These are phyloP conservation scores for Rhododendron simsii DNA, from an alignment of 148 eudicot genomes.

Conservation along the genomic window DNA sequence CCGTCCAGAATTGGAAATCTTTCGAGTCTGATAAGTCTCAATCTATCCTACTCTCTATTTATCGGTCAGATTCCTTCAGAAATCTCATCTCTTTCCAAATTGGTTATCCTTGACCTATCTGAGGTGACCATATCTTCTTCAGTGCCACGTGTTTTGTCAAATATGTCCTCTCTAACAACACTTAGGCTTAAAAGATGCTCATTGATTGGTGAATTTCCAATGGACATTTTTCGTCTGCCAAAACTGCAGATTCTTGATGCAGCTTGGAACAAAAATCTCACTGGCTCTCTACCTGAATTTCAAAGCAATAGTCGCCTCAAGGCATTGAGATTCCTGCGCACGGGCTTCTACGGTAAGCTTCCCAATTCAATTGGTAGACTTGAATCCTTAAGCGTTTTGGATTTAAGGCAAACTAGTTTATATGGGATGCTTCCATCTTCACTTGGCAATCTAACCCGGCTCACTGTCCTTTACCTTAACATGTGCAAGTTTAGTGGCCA, in stretches of 20 bases:
- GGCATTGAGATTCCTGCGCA: no score
- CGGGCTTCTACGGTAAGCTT: background rate
- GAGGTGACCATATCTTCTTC: no score
- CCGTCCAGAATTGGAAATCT: slow-evolving; percentile 22
- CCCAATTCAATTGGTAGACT: slow-evolving; percentile 19
- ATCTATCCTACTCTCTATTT: slow-evolving; percentile 10
- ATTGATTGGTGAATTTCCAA: background rate
- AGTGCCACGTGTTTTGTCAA: no score
- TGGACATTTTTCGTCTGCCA: background rate
- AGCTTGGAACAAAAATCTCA: background rate
- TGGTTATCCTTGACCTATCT: slow-evolving; percentile 23
- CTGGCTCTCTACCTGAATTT: slow-evolving; percentile 5
- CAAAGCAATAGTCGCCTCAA: background rate
- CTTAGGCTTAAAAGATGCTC: background rate
- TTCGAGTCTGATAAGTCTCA: background rate
- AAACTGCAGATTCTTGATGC: background rate
- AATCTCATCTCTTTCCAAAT: slow-evolving; percentile 18
- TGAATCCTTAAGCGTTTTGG: background rate
- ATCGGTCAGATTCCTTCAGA: slow-evolving; percentile 34
- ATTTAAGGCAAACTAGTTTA: background rate
- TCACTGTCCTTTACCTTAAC: background rate
- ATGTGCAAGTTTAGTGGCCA: background rate
- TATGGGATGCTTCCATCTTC: slow-evolving; percentile 17
- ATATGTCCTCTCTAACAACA: no score
- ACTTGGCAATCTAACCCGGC: slow-evolving; percentile 11